These are phyloP conservation scores for Rhodotorula taiwanensis DNA, from an alignment of 768 basidiomycete species.

Conservation along the genomic window DNA sequence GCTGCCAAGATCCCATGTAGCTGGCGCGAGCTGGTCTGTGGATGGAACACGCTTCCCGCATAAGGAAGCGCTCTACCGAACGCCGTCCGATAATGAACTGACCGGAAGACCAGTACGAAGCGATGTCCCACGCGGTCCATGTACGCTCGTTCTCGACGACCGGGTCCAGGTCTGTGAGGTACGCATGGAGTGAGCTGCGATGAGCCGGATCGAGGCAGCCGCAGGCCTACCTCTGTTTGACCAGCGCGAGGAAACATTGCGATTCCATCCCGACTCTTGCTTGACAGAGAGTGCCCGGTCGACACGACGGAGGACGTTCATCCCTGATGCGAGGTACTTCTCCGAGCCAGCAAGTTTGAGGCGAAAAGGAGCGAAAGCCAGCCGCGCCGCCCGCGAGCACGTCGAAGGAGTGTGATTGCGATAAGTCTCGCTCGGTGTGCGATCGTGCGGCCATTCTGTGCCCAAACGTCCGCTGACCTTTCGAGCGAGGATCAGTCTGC, in stretches of 20 bases:
- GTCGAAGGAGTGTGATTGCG: too few species aligned
- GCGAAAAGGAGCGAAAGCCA: too few species aligned
- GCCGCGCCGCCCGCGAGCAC: too few species aligned
- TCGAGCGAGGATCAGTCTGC: too few species aligned
- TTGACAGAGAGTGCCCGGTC: conserved; percentile 7
- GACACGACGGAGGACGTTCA: conserved; percentile 4
- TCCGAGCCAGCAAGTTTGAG: neutral
- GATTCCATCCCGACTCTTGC: conserved; percentile 7
- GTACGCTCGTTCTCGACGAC: conserved; percentile 6
- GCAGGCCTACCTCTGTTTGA: conserved; percentile 1
- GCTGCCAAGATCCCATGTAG: conserved; percentile 11
- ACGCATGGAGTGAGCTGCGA: neutral
- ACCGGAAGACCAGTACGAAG: conserved; percentile 6
- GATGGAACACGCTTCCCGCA: too few species aligned
- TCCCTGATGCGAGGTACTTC: too few species aligned
- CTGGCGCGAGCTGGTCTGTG: conserved; percentile 10
- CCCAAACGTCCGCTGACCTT: too few species aligned
- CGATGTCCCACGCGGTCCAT: conserved; percentile 2
- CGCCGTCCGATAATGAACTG: neutral
- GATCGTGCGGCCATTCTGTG: too few species aligned
- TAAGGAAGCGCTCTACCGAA: neutral
- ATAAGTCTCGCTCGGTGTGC: too few species aligned
- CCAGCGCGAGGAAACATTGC: conserved; percentile 1
- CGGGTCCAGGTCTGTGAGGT: conserved; percentile 13
- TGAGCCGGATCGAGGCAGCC: too few species aligned